Evolutionary conservation across 148 eudicot species (phyloP), one percentile per base, ranked within the genome.

Genomic region (Pharnaceum exiguum): DNA sequence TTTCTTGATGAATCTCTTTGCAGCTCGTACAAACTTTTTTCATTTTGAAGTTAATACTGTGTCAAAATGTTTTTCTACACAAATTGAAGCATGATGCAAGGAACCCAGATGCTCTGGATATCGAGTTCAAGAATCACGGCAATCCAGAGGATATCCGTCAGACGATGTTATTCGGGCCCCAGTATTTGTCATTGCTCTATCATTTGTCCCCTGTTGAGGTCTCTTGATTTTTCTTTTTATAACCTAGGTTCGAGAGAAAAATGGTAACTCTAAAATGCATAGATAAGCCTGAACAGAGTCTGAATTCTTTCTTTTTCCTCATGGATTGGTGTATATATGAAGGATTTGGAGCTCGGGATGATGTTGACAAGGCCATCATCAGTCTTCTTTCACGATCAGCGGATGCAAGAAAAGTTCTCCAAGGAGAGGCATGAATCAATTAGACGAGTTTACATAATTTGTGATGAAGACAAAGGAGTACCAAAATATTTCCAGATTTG

Each of bases 341-440:
- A 79, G 79, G 79, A 75, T 66, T 46, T 71, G 51, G 70, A 66
- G 55, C 67, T 81, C 16, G 77, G 57, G 7, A 44, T 24, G 35
- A 27, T 51, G 44, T 62, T 77, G 70, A 32, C 38, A 36, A 62
- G 86, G 49, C 75, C 76, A 19, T 49, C 51, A 7, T 65, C 66
- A 36, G 31, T 43, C 13, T 58, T 47, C 25, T 23, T 39, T 4
- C 33, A 40, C 4, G 71, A 69, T 39, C 56, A 67, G 37, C 15
- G 65, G 9, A 58, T 35, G 49, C 61, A 63, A 47, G 61, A 51
- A 12, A 55, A 61, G 2, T 72, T 71, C 49, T 31, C 82, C 3
- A 50, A 62, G 8, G 70, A 68, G 31, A 43, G 66, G 10, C 74
- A 67, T 39, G 85, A 82, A 36, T 68, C 76, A 7, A 77, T 80